Conservation (phyloP, 2,329 filamentous ascomycete species). For the Pyrenophora tritici-repentis region DNA sequence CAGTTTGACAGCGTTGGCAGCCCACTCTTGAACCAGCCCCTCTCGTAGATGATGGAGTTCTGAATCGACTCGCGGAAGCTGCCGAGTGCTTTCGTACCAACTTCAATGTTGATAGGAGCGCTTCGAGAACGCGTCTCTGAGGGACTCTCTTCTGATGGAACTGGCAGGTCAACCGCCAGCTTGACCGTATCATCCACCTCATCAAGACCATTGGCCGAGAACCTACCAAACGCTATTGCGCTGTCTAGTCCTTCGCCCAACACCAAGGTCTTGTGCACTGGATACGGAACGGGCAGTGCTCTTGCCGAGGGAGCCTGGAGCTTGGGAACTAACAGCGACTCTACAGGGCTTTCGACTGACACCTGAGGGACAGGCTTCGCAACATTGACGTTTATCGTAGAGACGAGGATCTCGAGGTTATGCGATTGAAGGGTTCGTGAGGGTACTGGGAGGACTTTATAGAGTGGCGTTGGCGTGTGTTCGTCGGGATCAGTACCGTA, state of each 20-base stretch:
- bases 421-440: conserved; percentile 65
- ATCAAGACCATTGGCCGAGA: conserved; percentile 46
- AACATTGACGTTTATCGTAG: conserved; percentile 56
- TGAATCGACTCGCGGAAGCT: conserved; percentile 71
- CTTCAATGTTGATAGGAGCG: conserved; percentile 63
- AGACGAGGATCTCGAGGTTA: conserved; percentile 67
- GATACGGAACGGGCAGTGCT: conserved; percentile 72
- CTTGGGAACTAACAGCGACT: conserved; percentile 73
- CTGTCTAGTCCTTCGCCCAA: conserved; percentile 75
- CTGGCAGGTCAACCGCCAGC: conserved; percentile 63
- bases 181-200: conserved; percentile 54
- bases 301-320: conserved; percentile 71
- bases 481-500: conserved; percentile 59
- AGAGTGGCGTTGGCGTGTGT: conserved; percentile 56
- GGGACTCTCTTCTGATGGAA: conserved; percentile 46
- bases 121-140: conserved; percentile 21
- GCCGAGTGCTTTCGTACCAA: conserved; percentile 66
- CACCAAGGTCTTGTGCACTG: conserved; percentile 81
- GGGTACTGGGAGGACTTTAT: conserved; percentile 66
- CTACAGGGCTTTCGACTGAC: conserved; percentile 55
- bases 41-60: conserved; percentile 74
- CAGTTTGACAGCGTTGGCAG: conserved; percentile 68
- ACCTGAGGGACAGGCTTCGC: conserved; percentile 34
- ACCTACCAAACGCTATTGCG: conserved; percentile 58
- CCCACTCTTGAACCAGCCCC: conserved; percentile 74